Evolutionary conservation across 306 rosid species (phyloP).

Genomic region (Cicer pinnatifidum): DNA sequence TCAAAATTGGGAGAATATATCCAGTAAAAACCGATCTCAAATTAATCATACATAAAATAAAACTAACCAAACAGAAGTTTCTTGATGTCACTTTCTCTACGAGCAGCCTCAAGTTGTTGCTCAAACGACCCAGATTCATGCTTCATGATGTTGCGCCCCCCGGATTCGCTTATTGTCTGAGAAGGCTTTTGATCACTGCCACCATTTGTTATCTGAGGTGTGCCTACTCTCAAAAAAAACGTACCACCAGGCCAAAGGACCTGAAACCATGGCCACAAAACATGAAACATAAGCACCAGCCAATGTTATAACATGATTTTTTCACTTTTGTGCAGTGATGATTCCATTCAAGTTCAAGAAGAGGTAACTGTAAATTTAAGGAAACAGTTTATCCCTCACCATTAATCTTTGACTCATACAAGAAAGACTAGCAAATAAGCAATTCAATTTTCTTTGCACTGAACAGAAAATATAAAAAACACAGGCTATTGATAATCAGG

Average conservation of each 20-base stretch:
- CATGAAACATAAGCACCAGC: slow-evolving; percentile 36
- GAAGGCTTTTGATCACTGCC: slow-evolving; percentile 47
- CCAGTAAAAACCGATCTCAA: slow-evolving; percentile 19
- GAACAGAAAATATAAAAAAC: not conserved
- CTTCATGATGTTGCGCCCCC: slow-evolving; percentile 54
- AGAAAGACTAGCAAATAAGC: slow-evolving; percentile 3
- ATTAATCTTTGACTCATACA: not conserved
- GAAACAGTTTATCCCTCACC: slow-evolving; percentile 7
- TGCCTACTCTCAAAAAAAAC: slow-evolving; percentile 61
- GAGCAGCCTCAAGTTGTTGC: slow-evolving; percentile 94
- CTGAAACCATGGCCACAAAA: slow-evolving; percentile 55
- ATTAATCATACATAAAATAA: slow-evolving; percentile 29
- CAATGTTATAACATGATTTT: slow-evolving; percentile 14
- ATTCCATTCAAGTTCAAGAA: slow-evolving; percentile 16
- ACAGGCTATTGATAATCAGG: slow-evolving; percentile 14
- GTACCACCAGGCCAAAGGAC: slow-evolving; percentile 90
- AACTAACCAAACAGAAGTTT: slow-evolving; percentile 89
- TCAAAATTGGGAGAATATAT: slow-evolving; percentile 27
- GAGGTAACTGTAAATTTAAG: slow-evolving; percentile 8
- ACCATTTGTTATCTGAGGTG: slow-evolving; percentile 43
- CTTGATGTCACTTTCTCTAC: slow-evolving; percentile 86
- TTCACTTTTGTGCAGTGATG: not conserved
- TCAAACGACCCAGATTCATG: slow-evolving; percentile 73
- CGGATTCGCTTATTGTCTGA: slow-evolving; percentile 51
- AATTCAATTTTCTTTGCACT: slow-evolving; percentile 13